Conservation (phyloP, 257 asterid genomes). For the Anisodus acutangulus region DNA sequence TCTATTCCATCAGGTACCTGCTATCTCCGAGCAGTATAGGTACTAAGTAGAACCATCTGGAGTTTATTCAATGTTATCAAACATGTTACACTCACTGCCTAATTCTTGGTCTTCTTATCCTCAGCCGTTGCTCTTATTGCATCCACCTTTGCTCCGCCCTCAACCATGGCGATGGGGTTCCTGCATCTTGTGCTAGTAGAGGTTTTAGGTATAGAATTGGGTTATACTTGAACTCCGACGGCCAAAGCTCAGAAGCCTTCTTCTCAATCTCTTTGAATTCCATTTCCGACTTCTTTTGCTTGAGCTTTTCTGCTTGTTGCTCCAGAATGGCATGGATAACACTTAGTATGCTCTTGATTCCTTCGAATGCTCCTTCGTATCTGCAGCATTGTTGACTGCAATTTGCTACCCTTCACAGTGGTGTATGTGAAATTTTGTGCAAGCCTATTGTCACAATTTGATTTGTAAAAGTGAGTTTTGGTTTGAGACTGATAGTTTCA, state of each 20-base stretch:
- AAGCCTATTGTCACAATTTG: neutral
- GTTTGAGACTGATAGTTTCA: neutral
- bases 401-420: conserved; percentile 56
- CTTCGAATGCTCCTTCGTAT: conserved; percentile 76
- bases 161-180: conserved; percentile 50
- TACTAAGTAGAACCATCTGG: neutral
- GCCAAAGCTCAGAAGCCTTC: conserved; percentile 63
- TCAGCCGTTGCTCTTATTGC: conserved; percentile 58
- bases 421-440: neutral
- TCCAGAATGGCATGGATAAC: conserved; percentile 70
- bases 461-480: neutral
- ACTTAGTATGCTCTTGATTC: conserved; percentile 72
- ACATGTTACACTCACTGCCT: conserved; percentile 61
- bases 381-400: conserved; percentile 75
- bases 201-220: conserved; percentile 39
- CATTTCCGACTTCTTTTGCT: conserved; percentile 67
- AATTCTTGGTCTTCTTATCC: conserved; percentile 77
- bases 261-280: conserved; percentile 80
- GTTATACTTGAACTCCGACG: conserved; percentile 62
- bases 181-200: conserved; percentile 44
- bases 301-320: conserved; percentile 79
- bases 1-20: neutral
- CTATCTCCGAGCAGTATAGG: neutral
- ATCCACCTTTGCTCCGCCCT: conserved; percentile 73
- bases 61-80: conserved; percentile 56